Percentiles rank a stretch among this genome's conserved stretches.
Conservation (phyloP, 768 basidiomycete species). For the Boletus bicolor region DNA sequence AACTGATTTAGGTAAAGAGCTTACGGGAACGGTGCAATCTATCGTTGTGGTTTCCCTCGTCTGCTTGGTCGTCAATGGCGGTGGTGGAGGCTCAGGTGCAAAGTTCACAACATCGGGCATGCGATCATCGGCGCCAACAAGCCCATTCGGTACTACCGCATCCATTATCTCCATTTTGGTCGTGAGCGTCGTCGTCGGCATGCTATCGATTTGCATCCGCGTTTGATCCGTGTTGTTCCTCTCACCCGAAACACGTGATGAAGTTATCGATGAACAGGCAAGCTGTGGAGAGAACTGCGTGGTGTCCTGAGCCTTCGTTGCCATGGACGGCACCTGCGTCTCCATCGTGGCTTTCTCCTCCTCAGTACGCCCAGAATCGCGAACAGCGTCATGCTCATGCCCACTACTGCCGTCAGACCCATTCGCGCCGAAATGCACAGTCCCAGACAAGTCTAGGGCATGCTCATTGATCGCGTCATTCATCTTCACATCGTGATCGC, state of each 20-base stretch:
- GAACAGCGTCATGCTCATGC: not conserved
- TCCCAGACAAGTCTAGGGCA: not conserved
- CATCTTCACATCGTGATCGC: constrained; percentile 13
- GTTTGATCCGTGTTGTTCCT: constrained; percentile 2
- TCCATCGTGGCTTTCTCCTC: not conserved
- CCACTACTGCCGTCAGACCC: not conserved
- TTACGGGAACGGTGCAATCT: not conserved
- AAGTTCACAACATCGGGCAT: constrained; percentile 23
- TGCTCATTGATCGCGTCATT: constrained; percentile 1
- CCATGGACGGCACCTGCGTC: not conserved
- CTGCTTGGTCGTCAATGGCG: constrained; percentile 28
- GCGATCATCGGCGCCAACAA: constrained; percentile 16
- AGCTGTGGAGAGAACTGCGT: not conserved
- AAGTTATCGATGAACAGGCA: not conserved
- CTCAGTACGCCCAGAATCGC: not conserved
- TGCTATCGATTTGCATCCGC: constrained; percentile 7
- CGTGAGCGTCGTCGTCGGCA: constrained; percentile 8
- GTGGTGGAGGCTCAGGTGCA: constrained; percentile 32
- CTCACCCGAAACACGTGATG: constrained; percentile 1
- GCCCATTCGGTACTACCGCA: constrained; percentile 18
- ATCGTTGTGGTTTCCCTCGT: constrained; percentile 11
- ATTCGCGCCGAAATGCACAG: not conserved
- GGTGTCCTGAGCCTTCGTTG: not conserved
- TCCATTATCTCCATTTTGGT: constrained; percentile 30
- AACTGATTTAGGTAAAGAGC: not conserved